Evolutionary conservation across 495 filamentous ascomycete genomes (phyloP), one percentile per base, ranked within the genome.

Genomic region (Pseudoneurospora amorphoporcata): DNA sequence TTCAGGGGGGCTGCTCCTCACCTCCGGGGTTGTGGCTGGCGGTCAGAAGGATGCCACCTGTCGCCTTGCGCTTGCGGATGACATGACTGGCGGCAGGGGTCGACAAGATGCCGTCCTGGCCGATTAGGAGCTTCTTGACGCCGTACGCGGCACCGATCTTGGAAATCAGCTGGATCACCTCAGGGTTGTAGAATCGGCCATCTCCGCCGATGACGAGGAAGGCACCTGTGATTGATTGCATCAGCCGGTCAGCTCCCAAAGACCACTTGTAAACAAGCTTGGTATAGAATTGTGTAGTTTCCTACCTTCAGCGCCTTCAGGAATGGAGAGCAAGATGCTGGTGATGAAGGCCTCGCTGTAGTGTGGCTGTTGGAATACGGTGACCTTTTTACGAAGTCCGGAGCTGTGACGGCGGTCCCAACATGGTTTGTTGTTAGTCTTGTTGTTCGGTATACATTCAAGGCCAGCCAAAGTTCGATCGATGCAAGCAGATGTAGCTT

Each of bases 11-110:
- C 9, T 23, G 32, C 65, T 69, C 86, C 91, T 82, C 86, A 97
- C 94, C 95, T 82, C 95, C 95, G 53, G 95, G 94, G 83, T 99
- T 99, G 86, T 99, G 95, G 81, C 93, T 97, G 76, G 95, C 95
- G 71, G 96, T 99, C 85, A 99, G 84, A 69, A 99, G 86, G 72
- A 99, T 98, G 78, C 95, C 95, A 79, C 95, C 95, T 47, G 95
- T 99, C 40, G 96, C 95, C 80, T 94, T 91, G 74, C 92, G 88
- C 84, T 94, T 93, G 75, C 96, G 89, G 77, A 99, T 99, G 75
- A 99, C 84, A 82, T 99, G 94, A 80, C 92, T 96, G 73, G 96
- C 94, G 71, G 95, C 96, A 3, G 95, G 95, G 43, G 95, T 99
- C 77, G 93, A 97, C 76, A 99, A 85, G 80, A 99, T 97, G 81